Percentiles rank a stretch among this genome's conserved stretches.
phyloP scores from a whole-genome alignment of 805 yeast genomes.

The Vanderwaltozyma polyspora region DNA sequence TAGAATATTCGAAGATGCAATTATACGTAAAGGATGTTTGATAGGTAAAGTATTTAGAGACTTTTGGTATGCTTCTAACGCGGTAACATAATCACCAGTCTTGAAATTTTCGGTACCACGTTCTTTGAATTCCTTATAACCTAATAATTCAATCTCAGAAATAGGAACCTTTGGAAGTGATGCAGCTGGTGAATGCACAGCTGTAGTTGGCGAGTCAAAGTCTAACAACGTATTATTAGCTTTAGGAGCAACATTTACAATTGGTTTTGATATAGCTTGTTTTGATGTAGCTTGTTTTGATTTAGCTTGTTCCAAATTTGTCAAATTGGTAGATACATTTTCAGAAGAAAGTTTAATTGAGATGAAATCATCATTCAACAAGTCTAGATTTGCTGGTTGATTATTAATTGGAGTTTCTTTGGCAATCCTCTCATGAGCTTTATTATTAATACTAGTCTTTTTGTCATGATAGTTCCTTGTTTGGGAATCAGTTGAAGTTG shows the following conservation, averaged over 20 bases:
- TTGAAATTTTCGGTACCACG: constrained; percentile 56
- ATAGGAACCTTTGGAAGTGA: constrained; percentile 7
- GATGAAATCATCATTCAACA: not conserved
- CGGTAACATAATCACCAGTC: constrained; percentile 70
- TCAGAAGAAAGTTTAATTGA: not conserved
- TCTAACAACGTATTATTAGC: constrained; percentile 10
- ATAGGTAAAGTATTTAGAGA: constrained; percentile 49
- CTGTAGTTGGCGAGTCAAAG: constrained; percentile 6
- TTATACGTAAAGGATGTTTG: constrained; percentile 52
- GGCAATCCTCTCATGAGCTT: too few relatives aligned
- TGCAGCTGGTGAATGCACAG: not conserved
- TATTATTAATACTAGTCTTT: too few relatives aligned
- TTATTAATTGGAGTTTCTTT: too few relatives aligned
- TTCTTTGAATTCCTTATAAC: constrained; percentile 37
- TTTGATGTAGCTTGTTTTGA: too few relatives aligned
- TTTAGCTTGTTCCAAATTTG: not conserved
- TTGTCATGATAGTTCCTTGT: not conserved
- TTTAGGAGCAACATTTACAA: too few relatives aligned
- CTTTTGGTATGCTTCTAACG: constrained; percentile 49
- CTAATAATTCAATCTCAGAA: constrained; percentile 21
- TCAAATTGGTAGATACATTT: not conserved
- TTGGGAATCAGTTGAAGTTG: not conserved
- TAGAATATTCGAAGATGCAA: constrained; percentile 68
- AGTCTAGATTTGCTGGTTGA: not conserved
- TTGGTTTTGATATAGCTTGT: not conserved